Evolutionary conservation across 106 monocot genomes (phyloP).

Genomic region (Agapanthus africanus): DNA sequence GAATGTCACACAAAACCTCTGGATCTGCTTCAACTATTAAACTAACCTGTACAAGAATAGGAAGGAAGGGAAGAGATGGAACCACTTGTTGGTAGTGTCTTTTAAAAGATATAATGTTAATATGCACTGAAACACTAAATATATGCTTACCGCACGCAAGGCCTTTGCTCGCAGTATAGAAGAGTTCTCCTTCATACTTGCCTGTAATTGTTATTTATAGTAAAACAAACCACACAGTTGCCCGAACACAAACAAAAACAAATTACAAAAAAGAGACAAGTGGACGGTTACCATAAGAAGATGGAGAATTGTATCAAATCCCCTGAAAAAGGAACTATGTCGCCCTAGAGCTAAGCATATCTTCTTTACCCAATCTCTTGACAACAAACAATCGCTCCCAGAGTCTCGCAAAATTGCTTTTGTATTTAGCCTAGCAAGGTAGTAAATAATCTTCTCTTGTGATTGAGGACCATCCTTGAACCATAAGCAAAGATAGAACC

Average conservation of each 20-base stretch:
- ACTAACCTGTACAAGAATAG: conserved; percentile 55
- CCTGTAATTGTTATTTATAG: conserved; percentile 34
- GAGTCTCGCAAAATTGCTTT: conserved; percentile 71
- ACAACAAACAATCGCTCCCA: conserved; percentile 33
- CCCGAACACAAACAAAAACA: conserved; percentile 6
- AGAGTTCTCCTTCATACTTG: conserved; percentile 95
- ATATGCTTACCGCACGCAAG: conserved; percentile 78
- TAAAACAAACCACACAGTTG: background rate
- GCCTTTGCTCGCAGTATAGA: conserved; percentile 87
- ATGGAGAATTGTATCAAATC: conserved; percentile 89
- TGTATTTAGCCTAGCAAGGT: conserved; percentile 73
- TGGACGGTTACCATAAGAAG: conserved; percentile 65
- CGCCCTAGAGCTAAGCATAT: conserved; percentile 78
- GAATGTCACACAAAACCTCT: conserved; percentile 88
- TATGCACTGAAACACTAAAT: background rate
- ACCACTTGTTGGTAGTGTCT: background rate
- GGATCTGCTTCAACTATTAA: conserved; percentile 97
- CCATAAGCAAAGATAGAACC: conserved; percentile 94
- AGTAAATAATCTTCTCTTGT: conserved; percentile 55
- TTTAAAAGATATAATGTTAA: background rate
- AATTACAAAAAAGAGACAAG: conserved; percentile 3
- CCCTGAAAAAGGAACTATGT: conserved; percentile 88
- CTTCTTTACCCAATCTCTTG: conserved; percentile 77
- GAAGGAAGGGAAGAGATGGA: background rate
- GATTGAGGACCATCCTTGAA: conserved; percentile 71